Base-by-base conservation (phyloP, 2,329 filamentous ascomycete genomes). In the Aureobasidium sp. region DNA sequence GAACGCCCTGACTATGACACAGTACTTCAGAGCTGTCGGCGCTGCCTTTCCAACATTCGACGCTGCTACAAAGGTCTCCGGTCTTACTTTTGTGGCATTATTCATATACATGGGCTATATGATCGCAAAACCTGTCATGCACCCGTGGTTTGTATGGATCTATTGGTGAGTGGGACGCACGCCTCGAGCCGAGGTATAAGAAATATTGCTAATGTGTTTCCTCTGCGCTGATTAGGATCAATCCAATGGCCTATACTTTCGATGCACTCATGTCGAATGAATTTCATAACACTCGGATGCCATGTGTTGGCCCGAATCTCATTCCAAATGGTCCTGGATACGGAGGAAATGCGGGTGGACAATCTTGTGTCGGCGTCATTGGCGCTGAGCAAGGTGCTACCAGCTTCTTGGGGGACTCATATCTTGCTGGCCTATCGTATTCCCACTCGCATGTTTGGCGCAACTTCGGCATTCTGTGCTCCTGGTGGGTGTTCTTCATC, bases 231-330 rank as follows among this genome's bases (percentile, higher is more conserved):
- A 33, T 15, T 17, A 33, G 47, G 49, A 53, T 53, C 12, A n/a
- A 53, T 12, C 49, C 49, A 3, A 17, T 53, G 9, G 49, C 49
- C 1, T 39, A 39, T n/a, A 15, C 49, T 29, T 40, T 27, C 49
- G 22, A 86, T 12, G 78, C 85, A 1, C 74, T 96, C 74, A 93
- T 96, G 89, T 84, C 89, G 68, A 96, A 96, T 68, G 91, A 96
- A 70, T 96, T 96, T 69, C 79, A 81, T 33, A 76, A 82, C 12
- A 78, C 89, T 44, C 79, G 85, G 31, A 78, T 96, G 70, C 85
- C 81, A 0, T 96, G 91, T 69, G 83, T 82, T 0, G 78, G 78
- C 1, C 79, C 82, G 48, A 89, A 85, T 0, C 76, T 96, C 4
- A 79, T 96, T 19, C 91, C 91, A 0, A 53, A 53, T n/a, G 49